Evolutionary conservation across 257 asterid genomes (phyloP).

Genomic region (Avicennia marina): DNA sequence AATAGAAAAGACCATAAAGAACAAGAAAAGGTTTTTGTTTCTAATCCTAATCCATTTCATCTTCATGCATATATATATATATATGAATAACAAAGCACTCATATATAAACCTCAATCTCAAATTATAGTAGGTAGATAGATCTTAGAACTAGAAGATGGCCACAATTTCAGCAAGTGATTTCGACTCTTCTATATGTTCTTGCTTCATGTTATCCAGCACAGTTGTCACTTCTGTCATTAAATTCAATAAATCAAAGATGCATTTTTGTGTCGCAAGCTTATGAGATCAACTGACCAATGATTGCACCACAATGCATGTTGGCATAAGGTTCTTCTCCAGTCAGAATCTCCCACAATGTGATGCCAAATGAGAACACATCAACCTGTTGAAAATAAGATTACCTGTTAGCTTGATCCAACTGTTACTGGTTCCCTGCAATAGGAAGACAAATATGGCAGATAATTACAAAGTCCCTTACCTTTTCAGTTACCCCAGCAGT

Average conservation of each 20-base stretch:
- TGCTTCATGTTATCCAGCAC: background rate
- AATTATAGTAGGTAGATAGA: no score
- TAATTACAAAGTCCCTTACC: slow-evolving; percentile 25
- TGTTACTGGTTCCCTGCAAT: background rate
- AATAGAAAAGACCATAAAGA: no score
- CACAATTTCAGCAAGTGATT: no score
- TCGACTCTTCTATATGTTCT: no score
- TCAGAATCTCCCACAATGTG: slow-evolving; percentile 72
- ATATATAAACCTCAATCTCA: no score
- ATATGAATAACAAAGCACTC: no score
- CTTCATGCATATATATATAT: no score
- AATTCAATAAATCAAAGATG: background rate
- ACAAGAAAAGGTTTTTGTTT: no score
- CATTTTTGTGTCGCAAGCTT: slow-evolving; percentile 7
- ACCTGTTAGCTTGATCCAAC: slow-evolving; percentile 4
- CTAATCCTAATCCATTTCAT: no score
- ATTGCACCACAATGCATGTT: slow-evolving; percentile 83
- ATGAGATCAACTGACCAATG: slow-evolving; percentile 46
- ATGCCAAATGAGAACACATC: slow-evolving; percentile 82
- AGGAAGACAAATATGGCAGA: slow-evolving; percentile 11
- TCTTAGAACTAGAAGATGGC: no score
- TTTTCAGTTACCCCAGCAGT: slow-evolving; percentile 59
- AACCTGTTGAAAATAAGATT: slow-evolving; percentile 41
- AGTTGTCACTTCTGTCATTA: slow-evolving; percentile 2
- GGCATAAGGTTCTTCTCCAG: slow-evolving; percentile 78